Evolutionary conservation across 1,284 basidiomycete species (phyloP).

Genomic region (Ustilago trichophora): DNA sequence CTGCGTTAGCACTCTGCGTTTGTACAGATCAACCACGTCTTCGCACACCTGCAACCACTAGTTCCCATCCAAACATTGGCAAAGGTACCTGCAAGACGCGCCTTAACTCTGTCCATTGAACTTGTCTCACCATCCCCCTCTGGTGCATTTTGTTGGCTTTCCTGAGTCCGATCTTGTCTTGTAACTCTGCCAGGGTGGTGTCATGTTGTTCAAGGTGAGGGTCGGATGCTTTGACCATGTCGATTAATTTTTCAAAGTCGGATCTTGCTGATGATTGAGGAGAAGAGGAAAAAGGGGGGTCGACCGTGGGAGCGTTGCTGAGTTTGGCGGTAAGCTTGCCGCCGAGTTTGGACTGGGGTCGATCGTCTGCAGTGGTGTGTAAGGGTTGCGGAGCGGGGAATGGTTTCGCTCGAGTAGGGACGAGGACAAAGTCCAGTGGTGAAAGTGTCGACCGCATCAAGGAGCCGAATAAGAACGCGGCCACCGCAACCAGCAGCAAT

Average conservation of each 20-base stretch:
- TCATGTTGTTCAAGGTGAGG: no score
- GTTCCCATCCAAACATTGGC: conserved; percentile 30
- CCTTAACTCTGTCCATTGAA: conserved; percentile 47
- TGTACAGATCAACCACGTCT: conserved; percentile 3
- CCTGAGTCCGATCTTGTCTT: no score
- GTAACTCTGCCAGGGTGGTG: no score
- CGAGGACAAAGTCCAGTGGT: conserved; percentile 84
- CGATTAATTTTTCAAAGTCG: no score
- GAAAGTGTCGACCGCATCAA: conserved; percentile 84
- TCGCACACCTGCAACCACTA: conserved; percentile 38
- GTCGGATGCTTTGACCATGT: no score
- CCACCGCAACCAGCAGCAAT: conserved; percentile 78
- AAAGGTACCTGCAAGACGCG: conserved; percentile 29
- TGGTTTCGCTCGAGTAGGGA: conserved; percentile 18
- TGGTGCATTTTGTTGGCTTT: no score
- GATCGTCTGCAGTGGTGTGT: no score
- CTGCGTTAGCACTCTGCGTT: neutral
- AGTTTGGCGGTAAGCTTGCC: no score
- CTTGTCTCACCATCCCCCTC: conserved; percentile 24
- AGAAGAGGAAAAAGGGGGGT: no score
- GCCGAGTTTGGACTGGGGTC: no score
- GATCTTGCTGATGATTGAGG: no score
- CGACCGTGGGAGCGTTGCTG: no score
- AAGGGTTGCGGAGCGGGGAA: neutral
- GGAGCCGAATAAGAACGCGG: conserved; percentile 90